Evolutionary conservation across 2,329 filamentous ascomycete genomes (phyloP).

Genomic region (Juglanconis sp.): DNA sequence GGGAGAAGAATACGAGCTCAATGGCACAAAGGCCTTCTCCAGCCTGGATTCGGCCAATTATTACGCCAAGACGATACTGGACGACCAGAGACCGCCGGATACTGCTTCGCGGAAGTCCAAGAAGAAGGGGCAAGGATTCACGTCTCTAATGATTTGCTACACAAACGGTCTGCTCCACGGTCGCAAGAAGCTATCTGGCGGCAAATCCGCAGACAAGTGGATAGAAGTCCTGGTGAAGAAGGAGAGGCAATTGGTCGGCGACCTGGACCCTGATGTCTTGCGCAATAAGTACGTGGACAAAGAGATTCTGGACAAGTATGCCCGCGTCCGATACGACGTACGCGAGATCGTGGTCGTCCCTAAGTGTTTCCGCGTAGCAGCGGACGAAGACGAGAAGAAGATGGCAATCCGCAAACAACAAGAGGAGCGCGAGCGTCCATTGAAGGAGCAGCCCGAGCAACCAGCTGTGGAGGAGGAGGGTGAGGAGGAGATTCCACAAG

Average conservation of each 20-base stretch:
- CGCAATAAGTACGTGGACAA: constrained; percentile 7
- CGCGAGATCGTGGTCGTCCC: not conserved
- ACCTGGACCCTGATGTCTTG: not conserved
- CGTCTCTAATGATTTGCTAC: not conserved
- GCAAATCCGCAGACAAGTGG: not conserved
- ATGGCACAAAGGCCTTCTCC: too few species aligned
- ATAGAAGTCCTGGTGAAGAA: constrained; percentile 1
- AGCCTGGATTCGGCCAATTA: not conserved
- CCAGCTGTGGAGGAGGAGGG: not conserved
- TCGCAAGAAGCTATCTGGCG: constrained; percentile 1
- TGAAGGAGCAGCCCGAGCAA: not conserved
- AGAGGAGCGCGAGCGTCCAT: not conserved
- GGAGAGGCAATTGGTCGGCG: constrained; percentile 2
- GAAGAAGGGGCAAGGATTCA: not conserved
- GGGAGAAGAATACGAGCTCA: not conserved
- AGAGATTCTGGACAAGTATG: constrained; percentile 5
- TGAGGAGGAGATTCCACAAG: not conserved
- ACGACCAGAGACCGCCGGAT: not conserved
- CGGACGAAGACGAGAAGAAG: not conserved
- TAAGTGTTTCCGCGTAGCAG: not conserved
- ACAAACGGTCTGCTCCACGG: constrained; percentile 1
- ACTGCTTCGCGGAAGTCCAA: not conserved
- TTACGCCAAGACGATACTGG: constrained; percentile 9
- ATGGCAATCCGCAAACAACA: not conserved
- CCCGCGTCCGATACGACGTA: constrained; percentile 8